Conservation (phyloP, 2,329 filamentous ascomycete genomes). For the Penicillium sp. region DNA sequence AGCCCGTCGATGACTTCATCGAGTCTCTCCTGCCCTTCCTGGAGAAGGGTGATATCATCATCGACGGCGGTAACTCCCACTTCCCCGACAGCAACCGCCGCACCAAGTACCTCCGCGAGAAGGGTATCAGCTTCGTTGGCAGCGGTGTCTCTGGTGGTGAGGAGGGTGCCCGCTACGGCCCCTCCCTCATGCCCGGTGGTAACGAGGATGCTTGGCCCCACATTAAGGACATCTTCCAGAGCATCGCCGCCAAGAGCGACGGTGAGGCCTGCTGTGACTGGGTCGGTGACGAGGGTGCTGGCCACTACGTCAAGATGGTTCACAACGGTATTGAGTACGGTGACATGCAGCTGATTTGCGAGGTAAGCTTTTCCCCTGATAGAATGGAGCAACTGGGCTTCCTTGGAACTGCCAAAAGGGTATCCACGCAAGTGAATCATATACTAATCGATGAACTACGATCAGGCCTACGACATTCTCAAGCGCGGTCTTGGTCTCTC, state of each 20-base stretch:
- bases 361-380: conserved; percentile 53
- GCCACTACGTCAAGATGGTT: conserved; percentile 99
- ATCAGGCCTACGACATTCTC: conserved; percentile 97
- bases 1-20: conserved; percentile 98
- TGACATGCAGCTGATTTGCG: conserved; percentile 99
- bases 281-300: conserved; percentile 99
- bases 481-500: conserved; percentile 91
- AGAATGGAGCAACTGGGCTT: neutral
- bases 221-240: conserved; percentile 99
- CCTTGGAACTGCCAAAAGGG: neutral
- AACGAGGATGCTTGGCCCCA: conserved; percentile 97
- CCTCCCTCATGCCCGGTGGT: conserved; percentile 98
- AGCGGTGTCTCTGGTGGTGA: conserved; percentile 98
- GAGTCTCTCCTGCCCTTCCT: conserved; percentile 85
- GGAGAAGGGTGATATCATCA: conserved; percentile 93
- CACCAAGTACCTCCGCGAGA: conserved; percentile 79
- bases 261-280: conserved; percentile 98
- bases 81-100: conserved; percentile 99
- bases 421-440: neutral
- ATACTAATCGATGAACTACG: neutral
- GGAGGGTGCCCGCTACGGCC: conserved; percentile 97
- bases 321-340: conserved; percentile 99
- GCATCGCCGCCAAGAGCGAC: conserved; percentile 96
- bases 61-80: conserved; percentile 98
- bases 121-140: conserved; percentile 95